Evolutionary conservation across 371 early-diverging fungal genomes (phyloP), one percentile per base, ranked within the genome.

Genomic region (Mucor indicus): DNA sequence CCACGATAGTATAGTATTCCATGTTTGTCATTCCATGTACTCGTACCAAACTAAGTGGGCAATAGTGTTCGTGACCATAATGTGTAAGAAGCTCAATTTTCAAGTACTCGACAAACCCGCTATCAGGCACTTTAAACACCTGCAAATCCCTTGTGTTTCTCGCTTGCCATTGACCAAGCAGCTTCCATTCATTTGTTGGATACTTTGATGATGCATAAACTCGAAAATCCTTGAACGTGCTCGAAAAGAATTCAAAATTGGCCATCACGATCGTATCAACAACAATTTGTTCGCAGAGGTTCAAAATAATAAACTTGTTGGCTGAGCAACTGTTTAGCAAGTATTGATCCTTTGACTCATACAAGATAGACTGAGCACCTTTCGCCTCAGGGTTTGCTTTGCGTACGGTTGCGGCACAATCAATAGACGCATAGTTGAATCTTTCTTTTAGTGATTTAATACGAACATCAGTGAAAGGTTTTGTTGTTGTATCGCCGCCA

Each of bases 201-300:
- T 95, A 96, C 16, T 84, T 67, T 31, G 90, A 82, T 25, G 83
- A 75, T 22, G 88, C 87, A 39, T 79, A 89, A 1, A 96, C 83
- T 23, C 82, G 67, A 53, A 94, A 83, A 38, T 93, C 88, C 59
- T 86, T 89, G 67, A 95, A 95, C 1, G 90, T 95, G 30, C 93
- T 92, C 0, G 93, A 91, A 57, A 97, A 98, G 60, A 93, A 95
- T 64, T 98, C 98, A 47, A 89, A 93, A 67, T 97, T 97, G 44
- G 92, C 95, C 57, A 98, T 59, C 8, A 88, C 81, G 31, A 98
- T 63, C 1, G 92, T 84, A 64, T 95, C 93, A 4, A 98, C 86
- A 10, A 91, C 69, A 44, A 97, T 93, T 21, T 89, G 91, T 52
- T 96, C 87, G 60, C 98, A 98, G 2, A 98, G 74, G 66, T 96